Base-by-base conservation (phyloP, 2,329 filamentous ascomycete species). In the Exutisphaerella laricina region DNA sequence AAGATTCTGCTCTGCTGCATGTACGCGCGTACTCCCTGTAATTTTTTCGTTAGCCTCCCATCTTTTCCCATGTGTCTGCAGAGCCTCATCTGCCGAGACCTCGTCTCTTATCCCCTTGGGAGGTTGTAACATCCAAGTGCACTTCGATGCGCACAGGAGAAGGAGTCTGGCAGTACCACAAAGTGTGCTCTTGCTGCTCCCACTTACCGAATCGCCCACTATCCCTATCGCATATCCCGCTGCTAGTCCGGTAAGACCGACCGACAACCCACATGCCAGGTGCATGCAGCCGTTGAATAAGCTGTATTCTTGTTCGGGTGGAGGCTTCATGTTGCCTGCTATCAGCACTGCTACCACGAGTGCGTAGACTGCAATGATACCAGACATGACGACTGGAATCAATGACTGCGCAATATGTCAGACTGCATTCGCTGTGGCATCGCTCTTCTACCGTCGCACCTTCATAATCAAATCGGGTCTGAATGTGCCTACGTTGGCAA, bases 301-400 rank as follows among this genome's bases (percentile, higher is more conserved):
- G 61, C 82, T 88, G 71, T 94, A 95, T 62, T 75, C 75, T 54
- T 76, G 71, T 14, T 70, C 70, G 12, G 77, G 74, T 44, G 83
- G 84, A 20, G 88, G 85, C 37, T 75, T 77, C 65, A 97, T 80
- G 66, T 95, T 88, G 67, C 88, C 84, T 43, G 88, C 87, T 65
- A 98, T 98, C 56, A 98, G 79, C 61, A 98, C 92, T 13, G 90
- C 85, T 57, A 98, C 89, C 60, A 98, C 92, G 57, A 98, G 85
- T 39, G 89, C 87, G 71, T 98, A 98, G 56, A 98, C 92, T 45
- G 92, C 92, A 61, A 98, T 88, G 65, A 98, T 98, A 79, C 92
- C 92, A 58, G 92, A 94, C 92, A 98, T 98, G 73, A 98, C 83
- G 54, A 92, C 85, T 50, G 86, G 85, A 56, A 90, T 89, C 40